Evolutionary conservation across 2,329 filamentous ascomycete species (phyloP), one percentile per base, ranked within the genome.

Genomic region (Neurospora sp.): DNA sequence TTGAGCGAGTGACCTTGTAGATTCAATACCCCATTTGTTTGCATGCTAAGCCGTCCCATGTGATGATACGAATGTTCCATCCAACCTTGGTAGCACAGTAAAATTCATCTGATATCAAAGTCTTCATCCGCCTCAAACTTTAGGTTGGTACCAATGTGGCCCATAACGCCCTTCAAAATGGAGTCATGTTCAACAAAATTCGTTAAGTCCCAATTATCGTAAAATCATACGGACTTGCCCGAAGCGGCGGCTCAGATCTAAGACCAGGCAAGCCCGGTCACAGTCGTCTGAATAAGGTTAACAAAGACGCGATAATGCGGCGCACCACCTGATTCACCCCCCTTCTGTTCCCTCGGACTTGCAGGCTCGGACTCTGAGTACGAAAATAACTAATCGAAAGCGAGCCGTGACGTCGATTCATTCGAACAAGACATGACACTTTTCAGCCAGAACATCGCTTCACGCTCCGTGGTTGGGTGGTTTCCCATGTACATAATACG

Each of bases 271-370:
- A 62, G 23, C 52, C 52, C 8, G 52, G 52, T 62, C 52, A 62
- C 52, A 68, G 74, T 74, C 74, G 74, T 75, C 71, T 74, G 72
- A 73, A 74, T 75, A 75, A 75, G 74, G 74, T 75, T 75, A 75
- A 75, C 68, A 67, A 69, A 67, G 68, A 68, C 70, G 52, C 28
- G 52, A 62, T 33, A 36, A 62, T 62, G 52, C 52, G 52, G 52
- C 52, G 52, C 52, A 62, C 52, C 12, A 28, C 5, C 28, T 5
- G 28, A 5, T 33, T 33, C 28, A 33, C 28, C 28, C 4, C 4
- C 28, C 4, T 4, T 33, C 28, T 36, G 52, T 62, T 10, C 52
- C 8, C 15, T 36, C 52, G 33, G 52, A 62, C 52, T 62, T 36
- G 52, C 52, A 36, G 52, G 52, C 52, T 62, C 52, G 52, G 52